Base-by-base conservation (phyloP, 257 asterid genomes). In the Ilex aquifolium region DNA sequence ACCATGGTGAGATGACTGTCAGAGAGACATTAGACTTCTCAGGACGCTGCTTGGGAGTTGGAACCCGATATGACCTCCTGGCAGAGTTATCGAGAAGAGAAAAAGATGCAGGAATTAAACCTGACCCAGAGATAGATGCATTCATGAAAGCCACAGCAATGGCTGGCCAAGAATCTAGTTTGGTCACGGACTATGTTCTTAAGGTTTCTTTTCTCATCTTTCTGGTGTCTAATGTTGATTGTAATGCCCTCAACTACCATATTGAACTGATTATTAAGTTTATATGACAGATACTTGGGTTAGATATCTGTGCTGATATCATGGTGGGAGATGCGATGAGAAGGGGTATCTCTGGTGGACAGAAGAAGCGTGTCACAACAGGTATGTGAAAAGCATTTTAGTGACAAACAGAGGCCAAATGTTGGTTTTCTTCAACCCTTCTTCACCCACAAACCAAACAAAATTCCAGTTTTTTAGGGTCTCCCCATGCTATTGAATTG, bases 71-170 rank as follows among this genome's bases (percentile, higher is more conserved):
- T 61, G 96, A 91, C 65, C 96, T 91, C 65, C 87, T 91, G 29
- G 80, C 79, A 0, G 95, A 91, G 60, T 69, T 91, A 66, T 82
- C 90, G 31, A 81, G 95, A 78, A 64, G 98, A 51, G 96, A 91
- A 70, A 91, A 76, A 65, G 83, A 83, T 67, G 85, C 88, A 4
- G 95, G 96, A 59, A 83, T 91, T 63, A 91, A 91, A 67, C 98
- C 98, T 12, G 95, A 91, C 64, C 87, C 96, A 6, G 94, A 84
- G 61, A 84, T 88, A 6, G 98, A 91, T 65, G 96, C 96, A 11
- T 93, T 87, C 78, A 93, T 93, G 99, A 93, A 90, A 77, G 97
- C 97, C 72, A 83, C 80, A 57, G 90, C 96, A 46, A 85, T 93
- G 65, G 79, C 82, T 6, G 96, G 95, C 68, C 96, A 91, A 74